Conservation (phyloP, 352 stramenopile genomes). For the Pythium chondricola region DNA sequence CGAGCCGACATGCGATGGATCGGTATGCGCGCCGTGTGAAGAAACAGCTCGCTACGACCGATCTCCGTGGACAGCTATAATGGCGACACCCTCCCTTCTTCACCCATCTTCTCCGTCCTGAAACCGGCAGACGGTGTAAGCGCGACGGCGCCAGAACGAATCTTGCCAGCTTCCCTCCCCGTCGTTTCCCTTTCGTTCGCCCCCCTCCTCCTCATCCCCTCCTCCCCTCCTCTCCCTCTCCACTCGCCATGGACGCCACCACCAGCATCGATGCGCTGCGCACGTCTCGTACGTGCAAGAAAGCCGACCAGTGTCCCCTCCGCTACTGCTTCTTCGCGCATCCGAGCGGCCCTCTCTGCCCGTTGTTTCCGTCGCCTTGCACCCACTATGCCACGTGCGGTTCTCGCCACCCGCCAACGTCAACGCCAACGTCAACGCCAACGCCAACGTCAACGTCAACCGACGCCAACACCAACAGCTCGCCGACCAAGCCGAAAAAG, state of each 20-base stretch:
- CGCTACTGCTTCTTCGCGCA: conserved; percentile 10
- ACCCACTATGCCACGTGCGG: conserved; percentile 1
- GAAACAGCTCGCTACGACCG: no score
- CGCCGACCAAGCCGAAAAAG: neutral
- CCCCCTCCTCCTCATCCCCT: no score
- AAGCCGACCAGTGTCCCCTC: conserved; percentile 12
- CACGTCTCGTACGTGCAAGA: neutral
- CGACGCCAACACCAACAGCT: neutral
- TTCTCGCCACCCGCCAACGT: conserved; percentile 7
- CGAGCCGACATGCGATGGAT: no score
- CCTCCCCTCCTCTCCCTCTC: no score
- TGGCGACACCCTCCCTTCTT: no score
- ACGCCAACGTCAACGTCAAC: neutral
- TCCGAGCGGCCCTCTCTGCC: conserved; percentile 13
- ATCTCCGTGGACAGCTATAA: no score
- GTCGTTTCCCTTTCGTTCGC: no score
- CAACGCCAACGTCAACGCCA: neutral
- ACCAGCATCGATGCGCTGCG: neutral
- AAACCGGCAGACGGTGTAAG: no score
- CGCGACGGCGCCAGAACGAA: neutral
- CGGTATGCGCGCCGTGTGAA: no score
- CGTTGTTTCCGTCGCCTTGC: conserved; percentile 8
- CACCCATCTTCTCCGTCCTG: no score
- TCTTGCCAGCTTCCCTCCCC: no score
- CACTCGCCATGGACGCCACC: neutral